Evolutionary conservation across 2,329 filamentous ascomycete species (phyloP), one percentile per base, ranked within the genome.

Genomic region (Colletotrichum musicola): DNA sequence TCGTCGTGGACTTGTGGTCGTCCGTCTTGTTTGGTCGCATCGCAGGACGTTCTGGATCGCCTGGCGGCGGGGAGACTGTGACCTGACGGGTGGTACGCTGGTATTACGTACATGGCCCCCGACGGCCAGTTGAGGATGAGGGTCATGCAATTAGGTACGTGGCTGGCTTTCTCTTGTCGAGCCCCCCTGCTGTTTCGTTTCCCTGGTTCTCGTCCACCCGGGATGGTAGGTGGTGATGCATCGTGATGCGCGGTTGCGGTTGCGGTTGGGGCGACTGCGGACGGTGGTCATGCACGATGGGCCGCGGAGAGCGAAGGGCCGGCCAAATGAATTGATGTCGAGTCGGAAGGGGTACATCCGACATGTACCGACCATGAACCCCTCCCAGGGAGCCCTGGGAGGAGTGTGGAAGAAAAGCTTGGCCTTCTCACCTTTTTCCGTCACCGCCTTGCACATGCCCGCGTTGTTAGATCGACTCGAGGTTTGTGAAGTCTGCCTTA

Each of bases 101-200:
- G 44, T 59, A 50, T 59, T 59, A 60, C 57, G 25, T 50, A 42
- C 57, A 60, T 60, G 46, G 47, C 47, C 47, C 47, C 47, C 47
- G 40, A 35, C 30, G 30, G 30, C 30, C 30, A 35, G 7, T 35
- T 10, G 30, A 35, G 7, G 30, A 10, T 10, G 30, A 35, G 30
- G 30, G 30, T 4, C 30, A 25, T 25, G 22, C 22, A 25, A 25
- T 25, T 25, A 35, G 30, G 30, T 35, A 35, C 30, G 30, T 35
- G 42, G 42, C 42, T 14, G 42, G 14, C 42, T 10, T 14, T 44
- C 30, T 35, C 9, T 35, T 35, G 30, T 35, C 30, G 6, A 35
- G 7, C 30, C 30, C 27, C 30, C 30, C 30, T 35, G 30, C 10
- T 35, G 30, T 35, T 35, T 35, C 10, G 6, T 35, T 35, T 35